These are phyloP conservation scores for Stentor roeselii DNA, from an alignment of 73 alveolate species.

Conservation along the genomic window DNA sequence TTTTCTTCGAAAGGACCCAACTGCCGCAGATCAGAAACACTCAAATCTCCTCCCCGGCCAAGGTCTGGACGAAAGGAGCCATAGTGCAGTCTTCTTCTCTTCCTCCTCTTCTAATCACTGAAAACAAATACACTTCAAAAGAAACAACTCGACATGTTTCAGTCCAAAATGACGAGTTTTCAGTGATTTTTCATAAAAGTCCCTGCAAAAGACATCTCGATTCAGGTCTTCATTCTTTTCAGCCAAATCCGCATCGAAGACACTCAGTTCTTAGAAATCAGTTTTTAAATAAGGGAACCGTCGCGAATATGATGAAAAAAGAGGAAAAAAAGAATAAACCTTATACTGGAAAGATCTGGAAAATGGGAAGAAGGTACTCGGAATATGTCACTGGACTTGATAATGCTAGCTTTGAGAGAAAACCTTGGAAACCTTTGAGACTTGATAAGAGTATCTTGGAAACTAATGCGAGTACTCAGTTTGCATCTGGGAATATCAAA, in stretches of 20 bases:
- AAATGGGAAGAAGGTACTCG: too few species aligned
- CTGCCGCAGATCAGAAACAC: background rate
- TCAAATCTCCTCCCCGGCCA: background rate
- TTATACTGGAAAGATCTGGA: background rate
- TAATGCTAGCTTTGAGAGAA: background rate
- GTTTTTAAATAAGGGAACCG: background rate
- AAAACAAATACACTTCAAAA: background rate
- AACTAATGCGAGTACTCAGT: background rate
- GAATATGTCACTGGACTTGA: background rate
- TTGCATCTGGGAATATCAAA: too few species aligned
- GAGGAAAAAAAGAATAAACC: background rate
- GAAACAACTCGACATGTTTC: background rate
- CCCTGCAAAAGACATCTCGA: background rate
- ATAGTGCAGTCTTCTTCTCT: background rate
- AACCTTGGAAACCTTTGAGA: background rate
- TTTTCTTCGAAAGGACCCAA: background rate
- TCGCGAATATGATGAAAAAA: background rate
- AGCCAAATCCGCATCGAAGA: background rate
- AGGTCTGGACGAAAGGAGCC: background rate
- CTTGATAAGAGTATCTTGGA: background rate
- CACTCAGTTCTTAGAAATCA: background rate
- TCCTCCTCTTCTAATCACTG: background rate
- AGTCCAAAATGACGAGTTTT: background rate
- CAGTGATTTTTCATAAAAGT: too few species aligned
- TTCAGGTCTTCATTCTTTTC: background rate